Evolutionary conservation across 148 eudicot species (phyloP), one percentile per base, ranked within the genome.

Genomic region (Cornus suecica): DNA sequence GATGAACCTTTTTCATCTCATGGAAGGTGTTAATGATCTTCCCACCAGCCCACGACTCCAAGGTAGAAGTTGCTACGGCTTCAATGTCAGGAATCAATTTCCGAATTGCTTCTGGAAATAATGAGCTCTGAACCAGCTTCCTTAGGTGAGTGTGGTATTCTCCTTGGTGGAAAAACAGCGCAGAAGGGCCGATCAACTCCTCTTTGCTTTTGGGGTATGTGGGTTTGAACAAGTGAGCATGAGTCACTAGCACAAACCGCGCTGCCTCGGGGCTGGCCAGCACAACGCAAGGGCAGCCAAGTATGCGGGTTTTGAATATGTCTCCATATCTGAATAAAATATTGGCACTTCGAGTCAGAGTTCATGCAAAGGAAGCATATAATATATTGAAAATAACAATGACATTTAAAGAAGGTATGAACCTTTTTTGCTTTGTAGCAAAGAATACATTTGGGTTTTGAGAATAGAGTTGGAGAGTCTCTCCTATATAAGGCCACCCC

Each of bases 201-300:
- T 90, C 94, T 76, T 94, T 94, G 73, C 92, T 88, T 81, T 86
- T 91, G n/a, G 98, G 97, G 74, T 91, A 94, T 0, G 92, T 91
- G 0, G 98, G 98, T 80, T 85, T 94, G 81, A 94, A 94, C 87
- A 89, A 85, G 76, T 74, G 90, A 14, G 97, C 88, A 54, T 88
- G 86, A 69, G 94, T 86, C 73, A 88, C 88, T 45, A 94, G 77
- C 79, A 94, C 94, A 69, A 86, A 89, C 52, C 83, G 83, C 9
- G 87, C 78, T 0, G 96, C 95, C 74, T 92, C 97, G 0, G 94
- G 97, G 76, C 84, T 88, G 10, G 94, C 91, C 65, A 94, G 29
- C 98, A 90, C 92, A 66, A 92, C 82, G 80, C 97, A 94, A 29
- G 94, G 97, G 69, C 85, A 92, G n/a, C 98, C 98, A 70, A 92